phyloP scores from a whole-genome alignment of 1,284 basidiomycete genomes.

The Erythrobasidium hasegawianum region DNA sequence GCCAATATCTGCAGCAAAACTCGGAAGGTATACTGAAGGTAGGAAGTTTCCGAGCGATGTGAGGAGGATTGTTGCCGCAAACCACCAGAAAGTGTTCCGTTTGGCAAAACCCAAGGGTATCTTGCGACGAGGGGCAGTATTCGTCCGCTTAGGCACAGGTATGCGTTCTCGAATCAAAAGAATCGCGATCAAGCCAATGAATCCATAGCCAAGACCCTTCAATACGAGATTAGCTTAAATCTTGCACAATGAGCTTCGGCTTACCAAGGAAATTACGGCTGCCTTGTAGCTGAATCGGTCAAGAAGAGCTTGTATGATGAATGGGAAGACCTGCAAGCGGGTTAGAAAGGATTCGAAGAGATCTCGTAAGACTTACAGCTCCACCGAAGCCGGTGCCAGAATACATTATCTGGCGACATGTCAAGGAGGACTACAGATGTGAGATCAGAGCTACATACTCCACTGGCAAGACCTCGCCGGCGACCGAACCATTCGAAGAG shows the following conservation, averaged over 20 bases:
- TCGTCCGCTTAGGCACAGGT: neutral
- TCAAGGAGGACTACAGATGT: neutral
- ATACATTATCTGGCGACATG: slow-evolving; percentile 31
- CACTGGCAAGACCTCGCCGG: slow-evolving; percentile 48
- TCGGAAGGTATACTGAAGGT: slow-evolving; percentile 49
- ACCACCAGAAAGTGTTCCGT: slow-evolving; percentile 43
- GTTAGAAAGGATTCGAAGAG: too few species aligned
- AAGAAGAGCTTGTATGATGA: slow-evolving; percentile 48
- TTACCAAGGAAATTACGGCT: slow-evolving; percentile 47
- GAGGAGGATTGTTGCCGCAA: slow-evolving; percentile 45
- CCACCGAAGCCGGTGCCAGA: slow-evolving; percentile 49
- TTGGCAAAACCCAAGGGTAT: slow-evolving; percentile 45
- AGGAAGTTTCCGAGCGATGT: slow-evolving; percentile 50
- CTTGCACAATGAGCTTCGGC: neutral
- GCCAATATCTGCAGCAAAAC: slow-evolving; percentile 47
- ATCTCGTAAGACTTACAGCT: slow-evolving; percentile 21
- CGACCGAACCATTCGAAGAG: slow-evolving; percentile 50
- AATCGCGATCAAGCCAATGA: slow-evolving; percentile 8
- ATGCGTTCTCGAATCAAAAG: slow-evolving; percentile 16
- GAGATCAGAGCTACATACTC: slow-evolving; percentile 35
- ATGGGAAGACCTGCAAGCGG: slow-evolving; percentile 44
- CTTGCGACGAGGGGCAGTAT: slow-evolving; percentile 5
- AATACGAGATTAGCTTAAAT: neutral
- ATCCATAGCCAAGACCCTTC: slow-evolving; percentile 19
- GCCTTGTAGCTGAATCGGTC: slow-evolving; percentile 48